Percentiles rank a stretch among this genome's conserved stretches.
These are phyloP conservation scores for Cyclotella baltica DNA, from an alignment of 108 stramenopile genomes.

Conservation along the genomic window DNA sequence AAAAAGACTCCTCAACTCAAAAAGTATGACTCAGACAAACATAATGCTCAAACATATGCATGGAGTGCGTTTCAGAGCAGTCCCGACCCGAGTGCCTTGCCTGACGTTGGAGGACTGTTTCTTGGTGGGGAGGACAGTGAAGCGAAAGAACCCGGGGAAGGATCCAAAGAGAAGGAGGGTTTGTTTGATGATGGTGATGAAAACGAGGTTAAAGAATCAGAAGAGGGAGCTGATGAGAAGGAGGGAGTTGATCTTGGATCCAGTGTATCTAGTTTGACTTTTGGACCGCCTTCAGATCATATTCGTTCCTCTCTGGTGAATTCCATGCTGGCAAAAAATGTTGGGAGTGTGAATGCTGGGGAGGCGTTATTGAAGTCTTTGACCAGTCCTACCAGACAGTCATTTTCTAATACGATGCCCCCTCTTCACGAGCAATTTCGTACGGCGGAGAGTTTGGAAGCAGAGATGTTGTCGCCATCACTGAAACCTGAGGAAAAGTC, in stretches of 20 bases:
- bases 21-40: conserved; percentile 1
- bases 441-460: conserved; percentile 33
- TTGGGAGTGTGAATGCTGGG: conserved; percentile 20
- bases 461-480: conserved; percentile 19
- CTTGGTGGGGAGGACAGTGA: conserved; percentile 16
- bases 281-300: conserved; percentile 16
- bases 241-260: conserved; percentile 8
- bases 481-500: conserved; percentile 2
- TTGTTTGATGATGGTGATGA: conserved; percentile 26
- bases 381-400: conserved; percentile 16
- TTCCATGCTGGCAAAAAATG: conserved; percentile 36
- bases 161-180: too few species aligned
- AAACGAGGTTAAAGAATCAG: not conserved
- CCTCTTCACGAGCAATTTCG: conserved; percentile 22
- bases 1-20: conserved; percentile 9
- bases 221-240: not conserved
- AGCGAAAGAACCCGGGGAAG: not conserved
- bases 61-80: conserved; percentile 89
- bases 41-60: conserved; percentile 62
- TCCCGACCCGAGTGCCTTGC: conserved; percentile 79
- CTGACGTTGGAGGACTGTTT: conserved; percentile 48
- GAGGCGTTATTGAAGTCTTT: conserved; percentile 37
- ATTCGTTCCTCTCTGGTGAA: conserved; percentile 30
- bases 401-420: conserved; percentile 5
- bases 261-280: conserved; percentile 1